phyloP scores from a whole-genome alignment of 2,329 filamentous ascomycete species.

The Paraphaeosphaeria sporulosa region DNA sequence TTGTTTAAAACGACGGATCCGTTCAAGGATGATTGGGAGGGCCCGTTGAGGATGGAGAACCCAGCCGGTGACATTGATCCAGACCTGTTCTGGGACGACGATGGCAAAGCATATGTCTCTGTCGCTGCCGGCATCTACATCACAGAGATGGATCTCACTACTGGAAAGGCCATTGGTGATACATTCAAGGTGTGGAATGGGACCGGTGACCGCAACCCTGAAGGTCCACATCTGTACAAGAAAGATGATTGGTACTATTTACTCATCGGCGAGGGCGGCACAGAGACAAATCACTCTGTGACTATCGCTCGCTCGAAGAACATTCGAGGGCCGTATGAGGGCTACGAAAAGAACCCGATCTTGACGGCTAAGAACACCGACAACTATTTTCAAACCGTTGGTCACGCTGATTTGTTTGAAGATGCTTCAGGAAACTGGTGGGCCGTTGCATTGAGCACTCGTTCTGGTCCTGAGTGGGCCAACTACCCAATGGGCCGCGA shows the following conservation, averaged over 20 bases:
- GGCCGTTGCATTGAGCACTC: constrained; percentile 22
- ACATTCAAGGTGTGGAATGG: constrained; percentile 41
- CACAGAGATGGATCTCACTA: constrained; percentile 33
- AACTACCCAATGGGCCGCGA: constrained; percentile 27
- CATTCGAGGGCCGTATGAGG: constrained; percentile 40
- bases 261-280: constrained; percentile 43
- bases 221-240: constrained; percentile 45
- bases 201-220: constrained; percentile 34
- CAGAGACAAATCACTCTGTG: constrained; percentile 37
- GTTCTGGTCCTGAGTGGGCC: constrained; percentile 20
- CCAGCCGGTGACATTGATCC: constrained; percentile 60
- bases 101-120: constrained; percentile 53
- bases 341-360: constrained; percentile 41
- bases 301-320: constrained; percentile 40
- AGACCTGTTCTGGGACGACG: constrained; percentile 59
- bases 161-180: constrained; percentile 24
- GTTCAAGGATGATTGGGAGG: constrained; percentile 54
- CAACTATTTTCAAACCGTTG: constrained; percentile 35
- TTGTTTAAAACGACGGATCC: constrained; percentile 53
- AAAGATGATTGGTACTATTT: constrained; percentile 47
- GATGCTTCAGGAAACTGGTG: constrained; percentile 22
- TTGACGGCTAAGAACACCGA: constrained; percentile 40
- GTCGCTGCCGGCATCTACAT: constrained; percentile 30
- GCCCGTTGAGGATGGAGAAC: constrained; percentile 57
- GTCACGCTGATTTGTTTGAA: constrained; percentile 25